phyloP scores from a whole-genome alignment of 345 rosid species.

The Cardamine resedifolia region DNA sequence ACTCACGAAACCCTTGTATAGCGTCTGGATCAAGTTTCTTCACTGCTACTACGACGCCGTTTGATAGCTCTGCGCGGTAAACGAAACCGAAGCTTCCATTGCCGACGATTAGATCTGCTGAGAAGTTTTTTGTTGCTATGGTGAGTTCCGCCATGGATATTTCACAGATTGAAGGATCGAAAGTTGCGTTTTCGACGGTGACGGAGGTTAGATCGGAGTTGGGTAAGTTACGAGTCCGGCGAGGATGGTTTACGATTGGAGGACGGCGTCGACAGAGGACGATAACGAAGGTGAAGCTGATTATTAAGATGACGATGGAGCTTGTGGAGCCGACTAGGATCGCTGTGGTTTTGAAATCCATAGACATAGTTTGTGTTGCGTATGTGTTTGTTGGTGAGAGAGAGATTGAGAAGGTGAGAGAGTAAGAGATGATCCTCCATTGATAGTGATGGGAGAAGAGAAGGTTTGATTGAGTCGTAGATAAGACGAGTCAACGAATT shows the following conservation, averaged over 20 bases:
- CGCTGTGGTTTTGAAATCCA: conserved; percentile 2
- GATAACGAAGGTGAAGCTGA: conserved; percentile 36
- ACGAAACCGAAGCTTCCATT: conserved; percentile 93
- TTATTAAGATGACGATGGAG: conserved; percentile 33
- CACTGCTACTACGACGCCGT: conserved; percentile 67
- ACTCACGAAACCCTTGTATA: conserved; percentile 85
- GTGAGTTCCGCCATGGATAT: conserved; percentile 72
- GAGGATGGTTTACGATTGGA: conserved; percentile 11
- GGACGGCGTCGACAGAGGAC: conserved; percentile 36
- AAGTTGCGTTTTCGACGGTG: conserved; percentile 46
- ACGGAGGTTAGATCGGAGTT: conserved; percentile 32
- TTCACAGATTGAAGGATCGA: conserved; percentile 54
- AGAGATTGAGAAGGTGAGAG: background rate
- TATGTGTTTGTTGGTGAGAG: background rate
- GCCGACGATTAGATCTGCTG: conserved; percentile 67
- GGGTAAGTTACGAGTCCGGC: background rate
- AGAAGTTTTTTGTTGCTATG: conserved; percentile 63
- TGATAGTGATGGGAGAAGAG: conserved; percentile 24
- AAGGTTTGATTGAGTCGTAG: conserved; percentile 27
- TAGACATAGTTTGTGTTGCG: conserved; percentile 8
- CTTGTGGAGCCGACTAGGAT: conserved; percentile 36
- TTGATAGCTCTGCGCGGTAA: conserved; percentile 57
- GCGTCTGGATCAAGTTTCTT: conserved; percentile 83
- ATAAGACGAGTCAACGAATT: conserved; percentile 43
- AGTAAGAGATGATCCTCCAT: conserved; percentile 33